A percentile compares a stretch with the other conserved stretches of the same genome.
Evolutionary conservation across 2,329 filamentous ascomycete species (phyloP).

Genomic region (Fusarium incarnatum): DNA sequence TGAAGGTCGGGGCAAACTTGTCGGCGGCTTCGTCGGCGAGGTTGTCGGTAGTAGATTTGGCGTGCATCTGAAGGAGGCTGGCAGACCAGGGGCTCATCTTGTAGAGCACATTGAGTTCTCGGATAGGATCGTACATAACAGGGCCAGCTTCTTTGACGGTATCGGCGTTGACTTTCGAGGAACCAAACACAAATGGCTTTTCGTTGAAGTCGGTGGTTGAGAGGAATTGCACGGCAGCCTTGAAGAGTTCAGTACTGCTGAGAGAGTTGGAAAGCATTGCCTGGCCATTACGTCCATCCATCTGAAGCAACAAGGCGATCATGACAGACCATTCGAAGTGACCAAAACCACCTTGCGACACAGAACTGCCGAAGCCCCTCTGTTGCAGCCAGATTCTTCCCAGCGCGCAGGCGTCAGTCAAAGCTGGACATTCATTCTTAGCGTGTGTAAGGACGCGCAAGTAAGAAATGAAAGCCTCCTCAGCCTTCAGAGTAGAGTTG

Average conservation of each 20-base stretch:
- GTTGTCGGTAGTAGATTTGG: conserved; percentile 77
- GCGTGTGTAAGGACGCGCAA: conserved; percentile 79
- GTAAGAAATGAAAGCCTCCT: conserved; percentile 78
- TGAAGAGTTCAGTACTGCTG: conserved; percentile 94
- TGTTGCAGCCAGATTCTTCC: conserved; percentile 92
- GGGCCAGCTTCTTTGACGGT: conserved; percentile 64
- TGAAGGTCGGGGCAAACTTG: conserved; percentile 88
- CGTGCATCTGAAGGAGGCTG: conserved; percentile 76
- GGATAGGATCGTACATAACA: conserved; percentile 79
- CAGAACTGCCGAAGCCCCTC: conserved; percentile 77
- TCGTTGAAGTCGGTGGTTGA: conserved; percentile 77
- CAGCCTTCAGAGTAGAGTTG: conserved; percentile 85
- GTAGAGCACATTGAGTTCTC: conserved; percentile 84
- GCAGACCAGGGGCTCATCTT: conserved; percentile 94
- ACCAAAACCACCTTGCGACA: conserved; percentile 87
- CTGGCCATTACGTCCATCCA: conserved; percentile 77
- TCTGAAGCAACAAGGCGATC: conserved; percentile 82
- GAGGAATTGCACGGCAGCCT: conserved; percentile 90
- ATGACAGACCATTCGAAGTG: conserved; percentile 91
- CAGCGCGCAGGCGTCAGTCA: conserved; percentile 85
- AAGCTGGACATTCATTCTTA: conserved; percentile 76
- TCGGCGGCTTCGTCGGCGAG: conserved; percentile 79
- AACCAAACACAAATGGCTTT: conserved; percentile 68
- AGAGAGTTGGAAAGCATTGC: conserved; percentile 81
- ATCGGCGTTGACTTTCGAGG: conserved; percentile 49